Conservation (phyloP, 2,329 filamentous ascomycete species). For the Cordyceps pruinosa region DNA sequence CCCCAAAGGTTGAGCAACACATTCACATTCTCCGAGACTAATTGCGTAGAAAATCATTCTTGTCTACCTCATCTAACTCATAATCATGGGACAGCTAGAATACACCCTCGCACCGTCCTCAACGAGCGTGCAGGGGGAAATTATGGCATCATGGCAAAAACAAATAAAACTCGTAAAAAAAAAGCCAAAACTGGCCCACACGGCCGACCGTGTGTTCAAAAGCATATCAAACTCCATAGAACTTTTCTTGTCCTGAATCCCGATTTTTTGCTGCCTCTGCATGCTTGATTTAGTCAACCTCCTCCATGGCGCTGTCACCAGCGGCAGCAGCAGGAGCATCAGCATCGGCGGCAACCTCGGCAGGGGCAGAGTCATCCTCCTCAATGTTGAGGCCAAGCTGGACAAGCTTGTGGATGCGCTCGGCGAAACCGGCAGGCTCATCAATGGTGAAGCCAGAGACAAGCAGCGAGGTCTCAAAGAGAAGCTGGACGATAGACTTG, state of each 20-base stretch:
- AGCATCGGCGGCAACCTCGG: conserved; percentile 49
- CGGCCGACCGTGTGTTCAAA: conserved; percentile 14
- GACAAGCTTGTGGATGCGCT: conserved; percentile 99
- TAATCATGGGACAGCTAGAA: conserved; percentile 36
- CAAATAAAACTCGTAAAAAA: conserved; percentile 26
- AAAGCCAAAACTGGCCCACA: conserved; percentile 26
- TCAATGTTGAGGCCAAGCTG: conserved; percentile 96
- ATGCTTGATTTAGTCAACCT: conserved; percentile 74
- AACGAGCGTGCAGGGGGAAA: conserved; percentile 22
- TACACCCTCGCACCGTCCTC: conserved; percentile 27
- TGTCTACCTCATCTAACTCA: conserved; percentile 34
- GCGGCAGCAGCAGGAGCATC: conserved; percentile 54
- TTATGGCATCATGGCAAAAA: conserved; percentile 30
- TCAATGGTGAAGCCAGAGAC: conserved; percentile 99
- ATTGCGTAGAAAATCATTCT: conserved; percentile 13
- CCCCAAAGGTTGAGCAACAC: no score
- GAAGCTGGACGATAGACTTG: conserved; percentile 96
- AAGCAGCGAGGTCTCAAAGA: conserved; percentile 97
- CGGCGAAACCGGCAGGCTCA: conserved; percentile 93
- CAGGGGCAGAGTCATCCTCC: conserved; percentile 71
- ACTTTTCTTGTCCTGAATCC: conserved; percentile 34
- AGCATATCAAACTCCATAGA: conserved; percentile 35
- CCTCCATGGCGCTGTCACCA: conserved; percentile 97
- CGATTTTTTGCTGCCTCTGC: conserved; percentile 21
- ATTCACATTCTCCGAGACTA: not conserved